A percentile compares a stretch with the other conserved stretches of the same genome.
phyloP scores from a whole-genome alignment of 768 basidiomycete species.

The Phlebiopsis flavidoalba region DNA sequence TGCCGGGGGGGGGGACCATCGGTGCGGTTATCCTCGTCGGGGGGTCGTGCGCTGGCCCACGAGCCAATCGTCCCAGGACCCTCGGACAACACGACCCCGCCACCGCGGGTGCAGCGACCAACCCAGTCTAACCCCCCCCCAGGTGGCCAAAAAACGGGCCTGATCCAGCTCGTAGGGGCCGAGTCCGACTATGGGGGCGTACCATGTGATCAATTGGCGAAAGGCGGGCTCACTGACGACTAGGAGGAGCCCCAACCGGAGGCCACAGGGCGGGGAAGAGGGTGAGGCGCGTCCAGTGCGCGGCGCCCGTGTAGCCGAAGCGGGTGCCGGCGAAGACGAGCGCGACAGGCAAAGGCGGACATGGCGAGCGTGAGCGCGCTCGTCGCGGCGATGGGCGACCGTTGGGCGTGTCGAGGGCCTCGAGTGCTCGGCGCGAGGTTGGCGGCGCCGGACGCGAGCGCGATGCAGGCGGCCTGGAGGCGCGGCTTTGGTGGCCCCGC shows the following conservation, averaged over 20 bases:
- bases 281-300: conserved; percentile 40
- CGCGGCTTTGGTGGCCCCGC: not conserved
- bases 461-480: conserved; percentile 18
- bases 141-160: conserved; percentile 54
- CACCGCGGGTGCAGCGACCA: conserved; percentile 69
- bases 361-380: conserved; percentile 36
- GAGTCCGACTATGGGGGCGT: conserved; percentile 46
- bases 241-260: conserved; percentile 49
- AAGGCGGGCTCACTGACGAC: conserved; percentile 57
- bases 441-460: conserved; percentile 21
- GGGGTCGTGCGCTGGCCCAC: conserved; percentile 39
- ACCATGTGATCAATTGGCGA: conserved; percentile 72
- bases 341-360: conserved; percentile 26
- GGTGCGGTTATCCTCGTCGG: not conserved
- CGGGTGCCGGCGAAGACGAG: conserved; percentile 33
- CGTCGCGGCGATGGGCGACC: conserved; percentile 44
- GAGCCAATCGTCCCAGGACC: conserved; percentile 48
- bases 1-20: not conserved
- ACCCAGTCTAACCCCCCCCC: conserved; percentile 66
- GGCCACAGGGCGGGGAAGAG: conserved; percentile 68
- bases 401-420: conserved; percentile 50
- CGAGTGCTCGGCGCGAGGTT: conserved; percentile 23
- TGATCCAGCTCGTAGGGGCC: conserved; percentile 62
- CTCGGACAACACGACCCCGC: conserved; percentile 62
- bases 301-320: conserved; percentile 31